These are phyloP conservation scores for Drosera spatulata DNA, from an alignment of 179 eudicot species.

Conservation along the genomic window DNA sequence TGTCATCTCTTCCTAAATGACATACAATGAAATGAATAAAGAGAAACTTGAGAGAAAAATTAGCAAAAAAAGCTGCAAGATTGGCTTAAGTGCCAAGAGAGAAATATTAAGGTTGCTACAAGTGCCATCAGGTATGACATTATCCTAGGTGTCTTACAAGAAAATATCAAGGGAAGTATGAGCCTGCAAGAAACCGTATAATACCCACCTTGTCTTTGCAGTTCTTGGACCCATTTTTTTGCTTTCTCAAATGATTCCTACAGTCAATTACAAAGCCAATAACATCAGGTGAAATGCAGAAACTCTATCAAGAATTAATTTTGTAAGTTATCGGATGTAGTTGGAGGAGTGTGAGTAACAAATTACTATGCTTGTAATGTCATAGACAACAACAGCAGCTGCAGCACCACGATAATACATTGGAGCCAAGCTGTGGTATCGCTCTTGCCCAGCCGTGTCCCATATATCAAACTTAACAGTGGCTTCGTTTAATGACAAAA, in stretches of 20 bases:
- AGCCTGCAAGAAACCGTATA: too few relatives aligned
- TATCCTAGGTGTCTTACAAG: too few relatives aligned
- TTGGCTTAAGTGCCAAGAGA: too few relatives aligned
- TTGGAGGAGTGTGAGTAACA: neutral
- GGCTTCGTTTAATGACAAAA: slow-evolving; percentile 43
- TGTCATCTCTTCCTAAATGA: too few relatives aligned
- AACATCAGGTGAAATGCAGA: slow-evolving; percentile 2
- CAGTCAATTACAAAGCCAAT: slow-evolving; percentile 11
- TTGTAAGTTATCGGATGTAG: neutral
- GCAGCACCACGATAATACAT: slow-evolving; percentile 87
- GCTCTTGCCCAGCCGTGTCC: slow-evolving; percentile 87
- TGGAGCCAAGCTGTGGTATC: slow-evolving; percentile 79
- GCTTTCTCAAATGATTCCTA: slow-evolving; percentile 63
- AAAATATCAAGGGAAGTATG: too few relatives aligned
- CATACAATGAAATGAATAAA: too few relatives aligned
- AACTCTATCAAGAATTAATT: neutral
- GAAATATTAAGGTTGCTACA: too few relatives aligned
- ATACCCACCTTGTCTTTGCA: slow-evolving; percentile 48
- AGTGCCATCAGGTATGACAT: too few relatives aligned
- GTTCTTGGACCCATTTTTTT: slow-evolving; percentile 11
- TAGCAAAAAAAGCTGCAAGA: too few relatives aligned
- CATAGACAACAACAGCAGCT: slow-evolving; percentile 70
- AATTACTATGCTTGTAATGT: slow-evolving; percentile 50
- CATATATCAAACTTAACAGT: slow-evolving; percentile 69
- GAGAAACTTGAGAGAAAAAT: too few relatives aligned